Evolutionary conservation across 2,329 filamentous ascomycete species (phyloP).

Genomic region (Dothiorella sarmentorum): DNA sequence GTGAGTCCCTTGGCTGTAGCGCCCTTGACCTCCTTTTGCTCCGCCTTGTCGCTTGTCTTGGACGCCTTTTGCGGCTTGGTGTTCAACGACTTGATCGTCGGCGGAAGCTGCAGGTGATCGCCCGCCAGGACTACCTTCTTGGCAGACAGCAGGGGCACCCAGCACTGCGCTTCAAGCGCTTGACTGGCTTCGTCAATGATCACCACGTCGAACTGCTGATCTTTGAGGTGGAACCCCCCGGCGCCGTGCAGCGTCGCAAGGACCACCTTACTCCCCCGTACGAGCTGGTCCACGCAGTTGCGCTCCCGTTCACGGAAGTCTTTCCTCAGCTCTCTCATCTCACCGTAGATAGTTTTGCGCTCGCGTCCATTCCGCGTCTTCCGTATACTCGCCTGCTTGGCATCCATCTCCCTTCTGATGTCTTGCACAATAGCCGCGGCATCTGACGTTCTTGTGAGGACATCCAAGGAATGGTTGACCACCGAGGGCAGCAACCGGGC

Average conservation of each 20-base stretch:
- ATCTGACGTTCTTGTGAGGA: conserved; percentile 85
- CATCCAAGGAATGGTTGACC: conserved; percentile 83
- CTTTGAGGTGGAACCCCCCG: conserved; percentile 76
- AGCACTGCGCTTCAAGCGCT: conserved; percentile 93
- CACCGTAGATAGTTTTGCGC: conserved; percentile 74
- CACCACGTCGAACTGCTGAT: conserved; percentile 84
- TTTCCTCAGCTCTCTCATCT: conserved; percentile 79
- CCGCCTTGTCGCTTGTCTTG: conserved; percentile 28
- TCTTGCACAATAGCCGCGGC: conserved; percentile 86
- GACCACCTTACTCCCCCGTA: conserved; percentile 78
- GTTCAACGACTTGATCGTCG: conserved; percentile 80
- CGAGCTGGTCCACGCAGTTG: conserved; percentile 72
- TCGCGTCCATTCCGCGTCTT: conserved; percentile 82
- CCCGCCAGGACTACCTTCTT: conserved; percentile 87
- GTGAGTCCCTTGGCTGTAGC: conserved; percentile 55
- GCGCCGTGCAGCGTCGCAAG: conserved; percentile 90
- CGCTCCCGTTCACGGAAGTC: conserved; percentile 85
- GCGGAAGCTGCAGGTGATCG: conserved; percentile 89
- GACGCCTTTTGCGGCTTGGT: conserved; percentile 30
- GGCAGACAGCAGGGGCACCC: conserved; percentile 78
- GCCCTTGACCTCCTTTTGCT: conserved; percentile 46
- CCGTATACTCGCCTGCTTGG: conserved; percentile 80
- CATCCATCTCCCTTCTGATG: conserved; percentile 87
- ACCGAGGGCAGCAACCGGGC: conserved; percentile 86
- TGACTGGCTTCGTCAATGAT: conserved; percentile 96